Evolutionary conservation across 208 protist species (phyloP), one percentile per base, ranked within the genome.

Genomic region (Crithidia brevicula): DNA sequence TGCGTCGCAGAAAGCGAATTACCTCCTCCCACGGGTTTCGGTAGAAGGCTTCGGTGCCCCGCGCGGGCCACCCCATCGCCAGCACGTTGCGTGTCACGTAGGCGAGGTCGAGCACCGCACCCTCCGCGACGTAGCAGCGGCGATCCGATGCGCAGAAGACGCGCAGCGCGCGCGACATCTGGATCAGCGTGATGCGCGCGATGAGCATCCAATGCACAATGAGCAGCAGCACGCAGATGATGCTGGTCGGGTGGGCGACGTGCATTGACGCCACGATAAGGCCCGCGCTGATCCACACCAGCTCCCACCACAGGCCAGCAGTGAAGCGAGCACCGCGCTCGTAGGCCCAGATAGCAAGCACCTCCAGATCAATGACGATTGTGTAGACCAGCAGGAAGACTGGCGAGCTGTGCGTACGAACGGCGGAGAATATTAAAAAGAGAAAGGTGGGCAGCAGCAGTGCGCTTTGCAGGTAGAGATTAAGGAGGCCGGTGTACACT

Each of bases 51-150:
- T 99, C 96, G 50, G 97, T 71, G 38, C 88, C 91, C 47, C 87
- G 68, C 3, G 89, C 82, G 0, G 98, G 98, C 79, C 96, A 98
- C 23, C 95, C 96, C 96, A 98, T 99, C 13, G 95, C 97, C 47
- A 98, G 89, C 27, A 98, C 86, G 36, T 90, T 89, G 59, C 81
- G 80, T 16, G 91, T 94, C 43, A 98, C 90, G 57, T 98, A 99
- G 9, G 92, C 83, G 15, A 99, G 72, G 71, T 99, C 97, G 3
- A 99, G 80, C 68, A 98, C 89, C 53, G 95, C 98, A 18, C 89
- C 94, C 30, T 90, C 82, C 6, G 89, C 81, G 53, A 87, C 71
- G 77, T 96, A 98, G 49, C 96, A 81, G 4, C 86, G 83, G 0
- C 86, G 81, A 18, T 88, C 86, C 4, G 75, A 77, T 5, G 82